Evolutionary conservation across 257 asterid species (phyloP).

Genomic region (Lavandula angustifolia): DNA sequence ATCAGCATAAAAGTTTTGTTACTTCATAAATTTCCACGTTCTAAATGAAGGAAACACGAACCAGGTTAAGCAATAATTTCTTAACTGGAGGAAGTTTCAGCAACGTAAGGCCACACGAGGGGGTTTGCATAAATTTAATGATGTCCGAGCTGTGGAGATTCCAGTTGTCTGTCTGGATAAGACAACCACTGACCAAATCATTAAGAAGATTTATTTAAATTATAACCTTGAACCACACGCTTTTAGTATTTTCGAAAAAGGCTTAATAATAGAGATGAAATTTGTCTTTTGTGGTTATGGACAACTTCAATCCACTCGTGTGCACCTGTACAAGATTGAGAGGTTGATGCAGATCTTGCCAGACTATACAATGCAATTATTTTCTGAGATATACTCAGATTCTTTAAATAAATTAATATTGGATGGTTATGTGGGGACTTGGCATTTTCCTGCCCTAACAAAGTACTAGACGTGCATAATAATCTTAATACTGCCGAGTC

Average conservation of each 20-base stretch:
- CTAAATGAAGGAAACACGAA: conserved; percentile 8
- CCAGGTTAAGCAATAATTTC: background rate
- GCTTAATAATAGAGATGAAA: background rate
- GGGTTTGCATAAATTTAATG: conserved; percentile 19
- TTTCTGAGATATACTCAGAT: conserved; percentile 12
- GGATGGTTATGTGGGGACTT: background rate
- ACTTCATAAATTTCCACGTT: conserved; percentile 10
- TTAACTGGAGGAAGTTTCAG: background rate
- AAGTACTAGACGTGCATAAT: background rate
- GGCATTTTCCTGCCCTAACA: conserved; percentile 1
- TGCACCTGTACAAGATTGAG: conserved; percentile 28
- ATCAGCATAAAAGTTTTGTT: background rate
- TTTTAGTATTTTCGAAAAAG: background rate
- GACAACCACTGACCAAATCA: conserved; percentile 33
- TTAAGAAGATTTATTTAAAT: background rate
- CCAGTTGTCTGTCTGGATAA: conserved; percentile 27
- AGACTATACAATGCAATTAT: background rate
- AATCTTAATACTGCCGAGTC: background rate
- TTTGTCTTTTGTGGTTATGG: conserved; percentile 32
- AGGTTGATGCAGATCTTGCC: conserved; percentile 21
- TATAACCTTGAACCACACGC: conserved; percentile 4
- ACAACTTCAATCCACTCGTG: conserved; percentile 25
- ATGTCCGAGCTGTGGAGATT: conserved; percentile 30
- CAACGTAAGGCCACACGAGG: conserved; percentile 30
- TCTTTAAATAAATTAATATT: background rate